phyloP scores from a whole-genome alignment of 2,329 filamentous ascomycete genomes.

The Xylariaceae sp. region DNA sequence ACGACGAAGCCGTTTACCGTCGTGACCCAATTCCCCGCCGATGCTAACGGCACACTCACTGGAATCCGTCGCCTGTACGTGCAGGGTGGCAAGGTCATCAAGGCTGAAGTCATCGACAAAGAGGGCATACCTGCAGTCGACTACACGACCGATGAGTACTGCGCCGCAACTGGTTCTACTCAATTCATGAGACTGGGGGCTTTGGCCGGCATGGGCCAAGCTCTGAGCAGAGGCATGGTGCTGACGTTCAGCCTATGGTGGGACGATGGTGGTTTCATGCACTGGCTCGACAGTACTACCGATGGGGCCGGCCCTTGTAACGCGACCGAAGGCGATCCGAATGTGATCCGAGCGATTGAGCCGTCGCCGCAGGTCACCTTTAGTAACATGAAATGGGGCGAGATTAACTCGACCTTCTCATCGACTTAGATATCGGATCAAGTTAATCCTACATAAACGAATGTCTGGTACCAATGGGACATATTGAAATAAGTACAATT shows the following conservation, averaged over 20 bases:
- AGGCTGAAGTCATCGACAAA: constrained; percentile 41
- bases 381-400: constrained; percentile 62
- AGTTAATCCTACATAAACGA: not conserved
- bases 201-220: constrained; percentile 50
- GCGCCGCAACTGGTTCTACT: constrained; percentile 41
- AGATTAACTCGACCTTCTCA: constrained; percentile 56
- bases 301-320: constrained; percentile 57
- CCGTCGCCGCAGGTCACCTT: constrained; percentile 58
- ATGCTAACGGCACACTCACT: constrained; percentile 38
- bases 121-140: constrained; percentile 40
- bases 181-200: constrained; percentile 46
- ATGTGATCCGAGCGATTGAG: constrained; percentile 49
- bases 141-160: constrained; percentile 43
- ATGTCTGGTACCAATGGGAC: not conserved
- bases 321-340: constrained; percentile 53
- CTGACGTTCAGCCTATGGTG: constrained; percentile 59
- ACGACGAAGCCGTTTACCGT: constrained; percentile 45
- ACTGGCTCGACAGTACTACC: constrained; percentile 59
- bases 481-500: constrained; percentile 2
- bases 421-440: constrained; percentile 3
- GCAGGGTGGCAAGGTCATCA: constrained; percentile 44
- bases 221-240: constrained; percentile 54
- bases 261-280: constrained; percentile 56
- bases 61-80: constrained; percentile 46
- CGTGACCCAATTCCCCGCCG: constrained; percentile 46